These are phyloP conservation scores for Eucalyptus erythrocorys DNA, from an alignment of 345 rosid genomes.

Conservation along the genomic window DNA sequence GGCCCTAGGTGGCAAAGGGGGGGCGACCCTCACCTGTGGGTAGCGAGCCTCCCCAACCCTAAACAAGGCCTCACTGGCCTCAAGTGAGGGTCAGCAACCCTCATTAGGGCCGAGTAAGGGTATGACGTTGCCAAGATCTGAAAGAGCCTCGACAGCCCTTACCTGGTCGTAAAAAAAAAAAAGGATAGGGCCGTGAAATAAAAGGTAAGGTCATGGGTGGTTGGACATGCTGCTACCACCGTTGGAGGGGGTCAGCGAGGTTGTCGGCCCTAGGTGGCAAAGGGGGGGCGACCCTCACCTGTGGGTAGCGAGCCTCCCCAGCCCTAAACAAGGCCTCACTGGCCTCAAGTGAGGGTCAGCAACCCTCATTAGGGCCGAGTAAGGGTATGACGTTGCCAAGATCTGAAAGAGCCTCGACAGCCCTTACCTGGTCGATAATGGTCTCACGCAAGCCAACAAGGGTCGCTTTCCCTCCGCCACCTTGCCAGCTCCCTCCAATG, in stretches of 20 bases:
- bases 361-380: rapidly evolving
- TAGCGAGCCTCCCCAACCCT: rapidly evolving
- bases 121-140: rapidly evolving
- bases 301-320: rapidly evolving
- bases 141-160: rapidly evolving
- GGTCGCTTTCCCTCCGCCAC: rapidly evolving
- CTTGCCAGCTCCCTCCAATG: rapidly evolving
- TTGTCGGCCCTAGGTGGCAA: rapidly evolving
- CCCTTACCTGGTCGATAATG: rapidly evolving
- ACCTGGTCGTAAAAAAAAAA: rapidly evolving
- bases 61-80: rapidly evolving
- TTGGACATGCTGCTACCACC: no score
- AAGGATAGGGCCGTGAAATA: no score
- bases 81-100: no score
- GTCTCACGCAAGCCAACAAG: rapidly evolving
- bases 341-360: rapidly evolving
- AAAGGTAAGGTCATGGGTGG: no score
- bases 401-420: rapidly evolving
- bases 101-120: no score
- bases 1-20: no score
- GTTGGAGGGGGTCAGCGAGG: rapidly evolving
- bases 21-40: rapidly evolving
- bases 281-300: rapidly evolving
- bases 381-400: rapidly evolving
- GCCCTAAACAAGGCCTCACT: rapidly evolving